phyloP scores from a whole-genome alignment of 2,329 filamentous ascomycete species.

The Aureobasidium sp. region DNA sequence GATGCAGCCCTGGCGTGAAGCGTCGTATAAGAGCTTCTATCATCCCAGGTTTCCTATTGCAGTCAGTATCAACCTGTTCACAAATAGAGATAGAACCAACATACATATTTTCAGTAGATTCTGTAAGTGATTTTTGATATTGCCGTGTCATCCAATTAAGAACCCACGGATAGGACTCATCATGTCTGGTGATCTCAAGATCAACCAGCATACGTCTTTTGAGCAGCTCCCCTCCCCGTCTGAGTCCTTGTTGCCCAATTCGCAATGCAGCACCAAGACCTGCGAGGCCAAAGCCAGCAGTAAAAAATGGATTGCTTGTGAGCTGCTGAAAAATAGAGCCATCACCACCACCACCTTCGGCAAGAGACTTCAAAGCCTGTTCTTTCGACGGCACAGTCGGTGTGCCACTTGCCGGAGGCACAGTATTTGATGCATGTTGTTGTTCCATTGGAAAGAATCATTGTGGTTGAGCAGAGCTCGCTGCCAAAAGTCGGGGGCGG shows the following conservation, averaged over 20 bases:
- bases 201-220: slow-evolving; percentile 85
- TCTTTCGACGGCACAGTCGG: slow-evolving; percentile 18
- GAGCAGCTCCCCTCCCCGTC: slow-evolving; percentile 65
- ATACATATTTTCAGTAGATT: slow-evolving; percentile 47
- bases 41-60: slow-evolving; percentile 29
- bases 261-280: slow-evolving; percentile 76
- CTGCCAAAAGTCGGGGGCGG: slow-evolving; percentile 2
- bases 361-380: slow-evolving; percentile 33
- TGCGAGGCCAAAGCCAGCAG: slow-evolving; percentile 74
- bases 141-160: slow-evolving; percentile 82
- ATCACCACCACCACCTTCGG: slow-evolving; percentile 28
- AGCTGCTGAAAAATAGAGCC: slow-evolving; percentile 39
- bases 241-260: slow-evolving; percentile 69
- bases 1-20: slow-evolving; percentile 55
- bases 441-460: slow-evolving; percentile 28
- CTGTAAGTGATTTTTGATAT: slow-evolving; percentile 28
- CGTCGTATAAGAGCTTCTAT: slow-evolving; percentile 50
- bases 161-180: slow-evolving; percentile 90
- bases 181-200: slow-evolving; percentile 89
- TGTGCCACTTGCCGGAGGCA: slow-evolving; percentile 21
- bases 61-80: background rate
- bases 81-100: background rate
- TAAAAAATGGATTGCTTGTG: slow-evolving; percentile 48
- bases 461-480: background rate
- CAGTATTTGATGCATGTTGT: slow-evolving; percentile 26